Base-by-base conservation (phyloP, 2,329 filamentous ascomycete species). In the Monilinia polystroma region DNA sequence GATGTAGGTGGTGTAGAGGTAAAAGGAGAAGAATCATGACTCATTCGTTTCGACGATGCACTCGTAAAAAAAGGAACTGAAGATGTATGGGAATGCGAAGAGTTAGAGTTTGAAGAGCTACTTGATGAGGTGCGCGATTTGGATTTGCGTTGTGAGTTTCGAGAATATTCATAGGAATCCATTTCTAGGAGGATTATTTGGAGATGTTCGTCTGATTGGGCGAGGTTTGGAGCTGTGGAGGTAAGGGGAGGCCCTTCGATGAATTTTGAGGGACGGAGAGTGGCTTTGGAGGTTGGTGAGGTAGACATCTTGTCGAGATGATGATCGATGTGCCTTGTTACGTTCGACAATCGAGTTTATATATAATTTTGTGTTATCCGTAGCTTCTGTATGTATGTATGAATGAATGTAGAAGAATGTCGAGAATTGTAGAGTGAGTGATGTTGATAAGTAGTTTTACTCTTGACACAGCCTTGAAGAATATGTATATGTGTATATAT, bases 221-320 rank as follows among this genome's bases (percentile, higher is more conserved):
- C 45, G 41, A 64, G 64, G 29, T 68, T 62, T 38, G 63, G 63
- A 11, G 47, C 38, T 35, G 55, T 66, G n/a, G 52, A 57, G 14
- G 68, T 68, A 41, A 65, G 54, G 10, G 68, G 68, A 8, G 41
- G 35, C 8, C 67, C 68, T 62, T 69, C 68, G 49, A 68, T 68
- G 55, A 69, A 69, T 59, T 59, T 63, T 12, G 68, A 69, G 47
- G 45, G 63, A 6, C 68, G 66, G 11, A 49, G 53, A 16, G 53
- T 54, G 23, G 63, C 5, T 51, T 57, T 57, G 1, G 43, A 14
- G 11, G 12, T 26, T 12, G 55, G 47, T 62, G 57, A 52, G 26
- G 45, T 38, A 38, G 63, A 49, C 53, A 58, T 58, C 47, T 49
- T 49, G 54, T 4, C 26, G 43, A n/a, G 2, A 12, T 43, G 51